These are phyloP conservation scores for Kalmusia sp. DNA, from an alignment of 2,329 filamentous ascomycete genomes.

Conservation along the genomic window DNA sequence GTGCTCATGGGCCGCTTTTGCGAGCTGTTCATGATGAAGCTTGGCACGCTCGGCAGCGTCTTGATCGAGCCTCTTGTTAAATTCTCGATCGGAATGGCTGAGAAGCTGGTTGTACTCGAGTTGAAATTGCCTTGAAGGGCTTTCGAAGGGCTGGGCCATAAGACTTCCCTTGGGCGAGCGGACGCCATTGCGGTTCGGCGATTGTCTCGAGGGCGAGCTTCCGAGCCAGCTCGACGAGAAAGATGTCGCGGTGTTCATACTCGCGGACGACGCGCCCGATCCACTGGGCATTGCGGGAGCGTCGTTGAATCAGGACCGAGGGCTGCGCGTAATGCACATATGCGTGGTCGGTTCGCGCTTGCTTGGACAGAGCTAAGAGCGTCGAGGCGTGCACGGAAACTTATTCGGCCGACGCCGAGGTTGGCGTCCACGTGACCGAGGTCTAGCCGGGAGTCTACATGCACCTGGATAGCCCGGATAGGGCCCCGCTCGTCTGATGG, in stretches of 20 bases:
- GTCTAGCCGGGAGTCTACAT: too few relatives aligned
- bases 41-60: constrained; percentile 68
- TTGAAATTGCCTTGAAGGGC: constrained; percentile 43
- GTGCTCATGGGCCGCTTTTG: constrained; percentile 70
- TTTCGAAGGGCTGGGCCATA: constrained; percentile 34
- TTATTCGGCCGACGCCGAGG: too few relatives aligned
- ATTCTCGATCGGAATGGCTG: constrained; percentile 51
- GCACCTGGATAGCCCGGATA: too few relatives aligned
- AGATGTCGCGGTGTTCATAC: constrained; percentile 42
- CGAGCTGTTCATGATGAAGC: constrained; percentile 70
- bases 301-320: constrained; percentile 7
- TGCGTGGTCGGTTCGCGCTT: constrained; percentile 22
- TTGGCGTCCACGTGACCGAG: too few relatives aligned
- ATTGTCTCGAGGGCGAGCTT: constrained; percentile 40
- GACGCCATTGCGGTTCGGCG: constrained; percentile 35
- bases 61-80: constrained; percentile 67
- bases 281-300: constrained; percentile 35
- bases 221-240: constrained; percentile 40
- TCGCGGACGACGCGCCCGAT: constrained; percentile 42
- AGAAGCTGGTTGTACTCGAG: constrained; percentile 53
- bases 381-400: neutral
- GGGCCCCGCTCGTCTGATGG: too few relatives aligned
- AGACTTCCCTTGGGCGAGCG: constrained; percentile 32
- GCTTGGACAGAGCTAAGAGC: neutral
- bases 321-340: constrained; percentile 19